These are phyloP conservation scores for Scutellaria barbata DNA, from an alignment of 257 asterid genomes.

Conservation along the genomic window DNA sequence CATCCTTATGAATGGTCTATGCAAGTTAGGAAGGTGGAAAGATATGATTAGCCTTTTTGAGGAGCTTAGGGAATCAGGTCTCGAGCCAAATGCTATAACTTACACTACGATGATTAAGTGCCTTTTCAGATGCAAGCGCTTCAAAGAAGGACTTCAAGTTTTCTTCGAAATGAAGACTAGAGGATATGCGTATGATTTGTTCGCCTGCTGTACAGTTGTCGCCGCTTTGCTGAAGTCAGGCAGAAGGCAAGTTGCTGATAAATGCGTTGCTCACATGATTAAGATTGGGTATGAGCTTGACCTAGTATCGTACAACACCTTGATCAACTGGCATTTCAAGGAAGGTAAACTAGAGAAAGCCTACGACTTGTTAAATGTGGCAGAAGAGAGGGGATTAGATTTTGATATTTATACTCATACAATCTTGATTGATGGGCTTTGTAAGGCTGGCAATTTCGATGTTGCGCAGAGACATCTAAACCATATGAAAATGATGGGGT, in stretches of 20 bases:
- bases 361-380: slow-evolving; percentile 51
- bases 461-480: slow-evolving; percentile 59
- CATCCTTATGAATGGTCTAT: slow-evolving; percentile 68
- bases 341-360: slow-evolving; percentile 67
- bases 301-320: slow-evolving; percentile 71
- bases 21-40: slow-evolving; percentile 61
- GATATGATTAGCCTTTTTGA: slow-evolving; percentile 54
- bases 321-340: slow-evolving; percentile 70
- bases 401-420: slow-evolving; percentile 77
- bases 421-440: slow-evolving; percentile 78
- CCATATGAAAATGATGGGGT: slow-evolving; percentile 58
- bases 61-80: slow-evolving; percentile 64
- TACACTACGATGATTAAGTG: slow-evolving; percentile 81
- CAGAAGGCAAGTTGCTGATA: slow-evolving; percentile 50
- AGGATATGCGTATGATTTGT: slow-evolving; percentile 81
- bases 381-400: slow-evolving; percentile 58
- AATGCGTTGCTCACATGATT: slow-evolving; percentile 64
- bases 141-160: slow-evolving; percentile 63
- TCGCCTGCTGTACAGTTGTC: slow-evolving; percentile 74
- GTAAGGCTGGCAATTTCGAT: slow-evolving; percentile 66
- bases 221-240: slow-evolving; percentile 68
- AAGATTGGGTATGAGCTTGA: slow-evolving; percentile 80
- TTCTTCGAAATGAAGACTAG: slow-evolving; percentile 76
- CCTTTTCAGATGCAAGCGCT: slow-evolving; percentile 55
- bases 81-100: slow-evolving; percentile 76